Conservation (phyloP, 129 eudicot species). For the Centaurea solstitialis region DNA sequence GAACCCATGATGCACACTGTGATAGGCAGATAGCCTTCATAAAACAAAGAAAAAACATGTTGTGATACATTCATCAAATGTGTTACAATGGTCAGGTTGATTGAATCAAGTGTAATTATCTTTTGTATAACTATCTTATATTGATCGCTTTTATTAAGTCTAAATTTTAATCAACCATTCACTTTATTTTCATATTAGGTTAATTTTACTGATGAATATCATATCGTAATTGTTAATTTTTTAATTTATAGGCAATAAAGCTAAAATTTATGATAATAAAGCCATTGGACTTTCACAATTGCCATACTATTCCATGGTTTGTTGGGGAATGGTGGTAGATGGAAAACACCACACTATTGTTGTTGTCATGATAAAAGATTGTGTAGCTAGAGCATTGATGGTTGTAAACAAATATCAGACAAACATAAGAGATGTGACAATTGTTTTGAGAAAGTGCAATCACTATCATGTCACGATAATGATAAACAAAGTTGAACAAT, state of each 20-base stretch:
- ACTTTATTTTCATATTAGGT: background rate
- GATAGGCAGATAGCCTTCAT: no score
- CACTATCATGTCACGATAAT: background rate
- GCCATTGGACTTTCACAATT: background rate
- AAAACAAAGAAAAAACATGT: no score
- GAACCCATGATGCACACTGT: no score
- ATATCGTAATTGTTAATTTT: background rate
- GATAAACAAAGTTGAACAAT: no score
- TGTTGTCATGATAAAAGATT: slow-evolving; percentile 1
- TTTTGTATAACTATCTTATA: background rate
- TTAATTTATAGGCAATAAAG: background rate
- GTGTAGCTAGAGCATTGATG: background rate
- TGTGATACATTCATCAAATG: no score
- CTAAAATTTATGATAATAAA: background rate
- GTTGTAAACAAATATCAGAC: background rate
- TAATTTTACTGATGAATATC: background rate
- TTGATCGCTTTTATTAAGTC: background rate
- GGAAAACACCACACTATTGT: background rate
- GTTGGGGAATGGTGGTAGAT: slow-evolving; percentile 2
- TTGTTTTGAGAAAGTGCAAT: background rate
- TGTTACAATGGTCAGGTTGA: background rate
- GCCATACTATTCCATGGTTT: background rate
- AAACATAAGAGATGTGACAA: background rate
- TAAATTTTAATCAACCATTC: background rate
- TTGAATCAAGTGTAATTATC: background rate